A percentile compares a stretch with the other conserved stretches of the same genome.
phyloP scores from a whole-genome alignment of 2,329 filamentous ascomycete species.

The Neocucurbitaria cava region DNA sequence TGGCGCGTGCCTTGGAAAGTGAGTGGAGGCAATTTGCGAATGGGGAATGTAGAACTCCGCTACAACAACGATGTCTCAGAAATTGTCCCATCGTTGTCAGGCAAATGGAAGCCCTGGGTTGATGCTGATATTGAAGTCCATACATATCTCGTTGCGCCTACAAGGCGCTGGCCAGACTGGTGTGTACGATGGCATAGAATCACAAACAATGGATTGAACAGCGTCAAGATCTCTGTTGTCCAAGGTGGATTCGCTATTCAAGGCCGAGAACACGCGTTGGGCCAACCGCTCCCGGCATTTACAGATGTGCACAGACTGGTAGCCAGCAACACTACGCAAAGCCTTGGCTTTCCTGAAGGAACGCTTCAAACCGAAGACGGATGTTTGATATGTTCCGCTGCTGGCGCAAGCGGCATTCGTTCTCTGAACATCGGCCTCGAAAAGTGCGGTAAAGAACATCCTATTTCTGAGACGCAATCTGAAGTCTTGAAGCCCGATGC shows the following conservation, averaged over 20 bases:
- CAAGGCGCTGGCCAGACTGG: slow-evolving; percentile 39
- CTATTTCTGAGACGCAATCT: not conserved
- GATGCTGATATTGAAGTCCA: slow-evolving; percentile 33
- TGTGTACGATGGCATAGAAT: slow-evolving; percentile 34
- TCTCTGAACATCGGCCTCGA: not conserved
- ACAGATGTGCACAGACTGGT: not conserved
- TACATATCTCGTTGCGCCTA: slow-evolving; percentile 34
- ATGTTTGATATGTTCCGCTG: slow-evolving; percentile 33
- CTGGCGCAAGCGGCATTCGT: slow-evolving; percentile 37
- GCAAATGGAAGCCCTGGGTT: slow-evolving; percentile 40
- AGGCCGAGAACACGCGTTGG: slow-evolving; percentile 26
- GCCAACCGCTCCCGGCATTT: slow-evolving; percentile 24
- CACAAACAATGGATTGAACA: slow-evolving; percentile 5
- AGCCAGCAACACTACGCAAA: not conserved
- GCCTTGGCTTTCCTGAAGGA: slow-evolving; percentile 22
- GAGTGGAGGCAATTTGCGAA: not conserved
- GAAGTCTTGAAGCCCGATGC: slow-evolving; percentile 43
- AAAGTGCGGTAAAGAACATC: not conserved
- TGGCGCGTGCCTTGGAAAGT: slow-evolving; percentile 51
- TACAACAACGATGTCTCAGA: slow-evolving; percentile 6
- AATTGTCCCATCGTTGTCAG: slow-evolving; percentile 18
- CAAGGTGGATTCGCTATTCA: slow-evolving; percentile 43
- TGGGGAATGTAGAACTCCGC: slow-evolving; percentile 9
- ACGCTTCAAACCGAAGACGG: slow-evolving; percentile 12
- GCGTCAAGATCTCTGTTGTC: slow-evolving; percentile 10